Conservation (phyloP, 2,329 filamentous ascomycete species). For the Colletotrichum plurivorum region DNA sequence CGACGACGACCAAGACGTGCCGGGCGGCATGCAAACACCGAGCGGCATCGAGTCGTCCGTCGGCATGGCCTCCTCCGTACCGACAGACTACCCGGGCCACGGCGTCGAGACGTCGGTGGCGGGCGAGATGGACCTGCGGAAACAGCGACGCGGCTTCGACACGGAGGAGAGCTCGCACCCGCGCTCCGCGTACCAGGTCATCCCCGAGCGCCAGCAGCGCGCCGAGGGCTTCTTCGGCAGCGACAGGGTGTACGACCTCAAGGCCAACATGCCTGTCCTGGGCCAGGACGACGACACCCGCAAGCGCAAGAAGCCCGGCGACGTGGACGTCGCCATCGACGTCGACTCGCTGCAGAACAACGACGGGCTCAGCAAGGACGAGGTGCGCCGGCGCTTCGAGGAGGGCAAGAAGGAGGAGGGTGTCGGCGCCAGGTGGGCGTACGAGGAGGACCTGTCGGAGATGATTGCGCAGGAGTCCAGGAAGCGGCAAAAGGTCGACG, state of each 20-base stretch:
- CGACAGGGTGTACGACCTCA: constrained; percentile 93
- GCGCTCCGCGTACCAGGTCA: constrained; percentile 87
- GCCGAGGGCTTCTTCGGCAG: constrained; percentile 96
- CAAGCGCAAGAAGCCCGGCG: constrained; percentile 96
- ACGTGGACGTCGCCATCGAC: constrained; percentile 93
- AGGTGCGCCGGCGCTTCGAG: constrained; percentile 85
- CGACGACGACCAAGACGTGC: constrained; percentile 72
- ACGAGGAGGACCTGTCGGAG: constrained; percentile 91
- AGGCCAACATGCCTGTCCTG: constrained; percentile 77
- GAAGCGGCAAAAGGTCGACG: constrained; percentile 90
- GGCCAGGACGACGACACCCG: constrained; percentile 83
- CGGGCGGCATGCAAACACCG: constrained; percentile 79
- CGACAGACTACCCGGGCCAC: constrained; percentile 82
- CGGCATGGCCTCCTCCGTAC: constrained; percentile 84
- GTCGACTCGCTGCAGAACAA: constrained; percentile 82
- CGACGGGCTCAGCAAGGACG: constrained; percentile 87
- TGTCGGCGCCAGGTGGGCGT: constrained; percentile 76
- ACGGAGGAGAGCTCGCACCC: constrained; percentile 85
- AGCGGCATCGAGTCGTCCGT: constrained; percentile 85
- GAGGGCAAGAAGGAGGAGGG: constrained; percentile 76
- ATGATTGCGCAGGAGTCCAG: constrained; percentile 96
- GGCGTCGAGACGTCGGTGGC: constrained; percentile 80
- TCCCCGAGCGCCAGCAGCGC: constrained; percentile 88
- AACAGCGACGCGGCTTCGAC: constrained; percentile 86
- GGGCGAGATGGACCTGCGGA: constrained; percentile 92